Base-by-base conservation (phyloP, 495 filamentous ascomycete species). In the Amniculicola lignicola region DNA sequence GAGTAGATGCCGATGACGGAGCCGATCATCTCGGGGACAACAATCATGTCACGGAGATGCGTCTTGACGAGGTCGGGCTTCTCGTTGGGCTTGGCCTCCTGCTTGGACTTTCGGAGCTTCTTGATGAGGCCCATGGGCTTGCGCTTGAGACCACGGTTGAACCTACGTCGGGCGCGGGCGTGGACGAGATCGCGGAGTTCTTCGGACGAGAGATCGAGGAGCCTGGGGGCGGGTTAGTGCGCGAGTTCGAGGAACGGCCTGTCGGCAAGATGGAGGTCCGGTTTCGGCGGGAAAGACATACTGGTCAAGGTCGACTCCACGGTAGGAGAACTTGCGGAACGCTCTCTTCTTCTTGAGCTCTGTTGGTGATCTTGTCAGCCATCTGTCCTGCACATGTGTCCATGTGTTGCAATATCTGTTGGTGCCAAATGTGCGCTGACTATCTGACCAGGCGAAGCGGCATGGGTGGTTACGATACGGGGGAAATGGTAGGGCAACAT, bases 101-200 rank as follows among this genome's bases (percentile, higher is more conserved):
- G 91, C 88, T 98, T 98, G 69, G 93, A 86, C 80, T 95, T 96
- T 76, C 93, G 93, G 67, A 98, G 87, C 83, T 96, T 97, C 85
- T 96, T 96, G 82, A 98, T 97, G 66, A 98, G 80, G 66, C 94
- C 94, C 93, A 97, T 96, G 71, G 93, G 93, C 84, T 95, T 95
- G 81, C 93, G 93, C 85, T 97, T 97, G 59, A 98, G 84, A 66
- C 93, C 93, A 55, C 93, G 90, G 86, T 97, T 96, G 87, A 98
- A 96, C 73, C 94, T 85, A 74, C 93, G 84, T 75, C 93, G 93
- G 72, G 93, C 93, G 72, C 93, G 93, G 69, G 93, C 91, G 82
- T 98, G 93, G 65, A 98, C 91, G 71, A 98, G 85, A 84, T 96
- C 90, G 70, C 93, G 92, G 79, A 98, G 92, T 78, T 96, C 86